These are phyloP conservation scores for Tubosaeta sp. DNA, from an alignment of 768 basidiomycete species.

Conservation along the genomic window DNA sequence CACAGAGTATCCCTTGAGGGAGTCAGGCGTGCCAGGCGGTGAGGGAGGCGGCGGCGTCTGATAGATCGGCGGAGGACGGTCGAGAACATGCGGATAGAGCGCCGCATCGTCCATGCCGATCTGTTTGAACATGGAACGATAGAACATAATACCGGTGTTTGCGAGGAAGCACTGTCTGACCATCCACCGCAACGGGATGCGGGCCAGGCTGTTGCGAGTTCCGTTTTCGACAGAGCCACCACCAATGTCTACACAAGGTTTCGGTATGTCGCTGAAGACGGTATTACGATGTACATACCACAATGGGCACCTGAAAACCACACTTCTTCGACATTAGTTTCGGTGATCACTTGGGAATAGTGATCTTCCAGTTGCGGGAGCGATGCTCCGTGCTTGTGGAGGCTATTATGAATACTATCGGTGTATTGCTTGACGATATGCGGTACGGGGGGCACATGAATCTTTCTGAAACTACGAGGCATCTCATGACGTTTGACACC, in stretches of 20 bases:
- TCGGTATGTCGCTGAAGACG: not conserved
- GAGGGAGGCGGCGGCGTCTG: slow-evolving; percentile 17
- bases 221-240: slow-evolving; percentile 64
- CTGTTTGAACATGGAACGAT: slow-evolving; percentile 36
- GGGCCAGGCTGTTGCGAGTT: slow-evolving; percentile 55
- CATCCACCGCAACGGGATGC: slow-evolving; percentile 78
- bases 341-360: slow-evolving; percentile 32
- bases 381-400: slow-evolving; percentile 6
- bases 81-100: slow-evolving; percentile 42
- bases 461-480: slow-evolving; percentile 33
- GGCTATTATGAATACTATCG: slow-evolving; percentile 5
- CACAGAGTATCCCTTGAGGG: slow-evolving; percentile 5
- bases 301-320: slow-evolving; percentile 79
- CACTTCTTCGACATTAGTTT: slow-evolving; percentile 68
- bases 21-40: slow-evolving; percentile 7
- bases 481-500: slow-evolving; percentile 52
- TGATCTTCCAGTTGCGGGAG: slow-evolving; percentile 38
- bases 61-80: slow-evolving; percentile 38
- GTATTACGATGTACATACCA: slow-evolving; percentile 39
- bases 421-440: not conserved
- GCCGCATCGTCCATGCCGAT: slow-evolving; percentile 46
- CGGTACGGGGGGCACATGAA: not conserved
- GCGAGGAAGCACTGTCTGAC: slow-evolving; percentile 59
- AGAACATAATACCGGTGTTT: slow-evolving; percentile 57
- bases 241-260: slow-evolving; percentile 55